Conservation (phyloP, 2,329 filamentous ascomycete species). For the Magnaporthiopsis rhizophila region DNA sequence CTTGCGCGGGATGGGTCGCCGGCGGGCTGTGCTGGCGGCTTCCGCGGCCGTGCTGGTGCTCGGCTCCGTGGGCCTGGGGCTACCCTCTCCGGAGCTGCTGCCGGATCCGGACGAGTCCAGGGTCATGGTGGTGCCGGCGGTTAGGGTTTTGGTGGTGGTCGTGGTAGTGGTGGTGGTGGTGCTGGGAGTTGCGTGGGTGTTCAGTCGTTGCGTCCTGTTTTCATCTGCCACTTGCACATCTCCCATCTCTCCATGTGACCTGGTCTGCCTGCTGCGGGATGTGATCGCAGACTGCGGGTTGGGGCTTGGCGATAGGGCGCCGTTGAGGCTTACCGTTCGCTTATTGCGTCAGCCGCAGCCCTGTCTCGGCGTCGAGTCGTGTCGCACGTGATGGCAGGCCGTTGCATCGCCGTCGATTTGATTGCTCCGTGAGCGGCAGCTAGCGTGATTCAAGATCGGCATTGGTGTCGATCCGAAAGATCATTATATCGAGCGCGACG, state of each 20-base stretch:
- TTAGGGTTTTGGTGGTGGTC: background rate
- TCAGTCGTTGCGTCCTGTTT: no score
- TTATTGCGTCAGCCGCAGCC: background rate
- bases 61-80: background rate
- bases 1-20: conserved; percentile 19
- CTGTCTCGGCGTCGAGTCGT: background rate
- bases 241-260: no score
- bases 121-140: background rate
- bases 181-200: background rate
- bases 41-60: background rate
- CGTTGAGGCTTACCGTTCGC: no score
- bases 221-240: no score
- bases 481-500: no score
- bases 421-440: background rate
- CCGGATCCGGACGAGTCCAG: background rate
- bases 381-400: background rate
- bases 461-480: background rate
- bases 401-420: background rate
- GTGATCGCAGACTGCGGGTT: no score
- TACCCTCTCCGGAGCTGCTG: background rate
- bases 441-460: background rate
- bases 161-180: background rate
- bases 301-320: no score
- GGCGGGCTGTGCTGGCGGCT: conserved; percentile 9
- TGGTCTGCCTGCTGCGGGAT: no score